Percentiles rank a stretch among this genome's conserved stretches.
Conservation (phyloP, 768 basidiomycete species). For the Boletellus sp. region DNA sequence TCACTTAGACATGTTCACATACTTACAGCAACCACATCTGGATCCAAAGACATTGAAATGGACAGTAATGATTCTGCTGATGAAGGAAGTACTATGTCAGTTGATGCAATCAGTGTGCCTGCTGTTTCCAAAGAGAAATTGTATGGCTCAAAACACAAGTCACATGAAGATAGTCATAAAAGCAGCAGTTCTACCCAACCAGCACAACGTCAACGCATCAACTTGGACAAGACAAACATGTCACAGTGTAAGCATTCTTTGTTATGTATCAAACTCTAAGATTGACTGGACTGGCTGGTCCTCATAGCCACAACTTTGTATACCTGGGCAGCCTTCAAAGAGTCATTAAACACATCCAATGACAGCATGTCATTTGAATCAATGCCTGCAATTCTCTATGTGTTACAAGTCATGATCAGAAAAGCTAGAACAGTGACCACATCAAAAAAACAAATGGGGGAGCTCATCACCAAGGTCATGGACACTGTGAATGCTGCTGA, state of each 20-base stretch:
- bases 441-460: neutral
- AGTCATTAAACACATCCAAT: neutral
- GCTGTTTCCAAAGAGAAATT: neutral
- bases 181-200: neutral
- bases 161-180: neutral
- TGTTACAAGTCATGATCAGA: neutral
- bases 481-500: neutral
- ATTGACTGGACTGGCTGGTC: neutral
- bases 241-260: neutral
- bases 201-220: neutral
- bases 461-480: neutral
- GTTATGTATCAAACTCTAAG: neutral
- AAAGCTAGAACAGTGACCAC: neutral
- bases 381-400: neutral
- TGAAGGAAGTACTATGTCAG: neutral
- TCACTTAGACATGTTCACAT: too few species aligned
- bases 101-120: too few species aligned
- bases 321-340: neutral
- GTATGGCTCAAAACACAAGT: neutral
- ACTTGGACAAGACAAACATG: neutral
- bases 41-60: neutral
- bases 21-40: neutral
- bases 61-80: neutral
- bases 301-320: neutral
- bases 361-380: neutral